Base-by-base conservation (phyloP, 2,329 filamentous ascomycete genomes). In the Aureobasidium pullulans region DNA sequence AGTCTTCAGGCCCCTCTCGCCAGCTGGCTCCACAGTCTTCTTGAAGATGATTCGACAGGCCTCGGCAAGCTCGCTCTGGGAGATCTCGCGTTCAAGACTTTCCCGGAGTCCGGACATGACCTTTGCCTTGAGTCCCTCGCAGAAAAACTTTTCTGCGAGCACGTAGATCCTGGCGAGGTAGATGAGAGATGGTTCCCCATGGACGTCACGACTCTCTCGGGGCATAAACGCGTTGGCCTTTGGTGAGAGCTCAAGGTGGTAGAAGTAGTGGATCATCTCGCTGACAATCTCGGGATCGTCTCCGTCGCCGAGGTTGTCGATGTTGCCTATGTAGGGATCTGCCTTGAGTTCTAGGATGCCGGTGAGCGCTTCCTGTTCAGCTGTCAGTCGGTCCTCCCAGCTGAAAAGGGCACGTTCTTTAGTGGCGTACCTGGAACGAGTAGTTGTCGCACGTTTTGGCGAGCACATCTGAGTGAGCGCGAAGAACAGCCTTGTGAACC, bases 241-340 rank as follows among this genome's bases (percentile, higher is more conserved):
- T 2, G 34, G n/a, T 0, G 49, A 52, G 1, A 52, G 10, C 36
- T 52, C 49, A 5, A 52, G 49, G 4, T 52, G 49, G 19, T 52
- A 52, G 49, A 52, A 52, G 49, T 29, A 52, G 13, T 52, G 15
- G 9, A 52, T 31, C 49, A 52, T 52, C 15, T 52, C 49, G 23
- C n/a, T 1, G 1, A 53, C 50, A 4, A 43, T 32, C 34, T 52
- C 50, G 1, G 50, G 50, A 3, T 53, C 50, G 10, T 53, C 37
- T 13, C 37, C 50, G 23, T 53, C 37, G 6, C 37, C 28, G 8
- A 32, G 37, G 7, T 53, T 43, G 2, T 53, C n/a, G n/a, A 42
- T 15, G 10, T 42, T 15, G n/a, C 39, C 39, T 16, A 19, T 42
- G 39, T 42, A 42, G n/a, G 39, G 39, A 2, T 42, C 4, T 42